Evolutionary conservation across 192 early-diverging fungal genomes (phyloP), one percentile per base, ranked within the genome.

Genomic region (Coemansia sp.): DNA sequence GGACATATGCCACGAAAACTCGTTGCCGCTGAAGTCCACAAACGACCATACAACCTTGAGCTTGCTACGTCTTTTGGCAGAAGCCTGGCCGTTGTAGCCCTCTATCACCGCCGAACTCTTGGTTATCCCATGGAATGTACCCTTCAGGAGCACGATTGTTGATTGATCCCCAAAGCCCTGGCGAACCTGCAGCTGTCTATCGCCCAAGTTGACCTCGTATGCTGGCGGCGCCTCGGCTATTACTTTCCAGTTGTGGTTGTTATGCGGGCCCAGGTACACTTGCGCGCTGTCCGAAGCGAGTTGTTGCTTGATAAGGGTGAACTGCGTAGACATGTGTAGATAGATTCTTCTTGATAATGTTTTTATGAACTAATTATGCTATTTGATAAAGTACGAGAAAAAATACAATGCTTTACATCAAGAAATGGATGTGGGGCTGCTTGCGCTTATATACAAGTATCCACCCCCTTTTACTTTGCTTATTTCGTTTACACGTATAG

Each of bases 31-130:
- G 9, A 53, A 53, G 6, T 53, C 51, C 27, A 53, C 51, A 53
- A 53, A 53, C 14, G 51, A 53, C 51, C 51, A 53, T 14, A 24
- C 51, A 20, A 14, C 27, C 28, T 53, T 53, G 51, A 53, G n/a
- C 51, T 30, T 53, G 24, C 27, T n/a, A 13, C 51, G 51, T 16
- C 51, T 24, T 19, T 53, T 53, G 25, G 51, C 51, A 27, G 51
- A 29, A 1, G 27, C 27, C 29, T 25, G 29, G 1, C 14, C 14
- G 51, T 53, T 29, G n/a, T n/a, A 53, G 11, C 51, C 51, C 27
- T 53, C 27, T 16, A 53, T 53, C 3, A 18, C 29, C 6, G 51
- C 51, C 27, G 51, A 53, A 9, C 51, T 53, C 0, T 25, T 25
- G 19, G 51, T 53, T 25, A 53, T 14, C n/a, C 51, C 51, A 8